Evolutionary conservation across 2,329 filamentous ascomycete species (phyloP).

Genomic region (Trichophyton rubrum): DNA sequence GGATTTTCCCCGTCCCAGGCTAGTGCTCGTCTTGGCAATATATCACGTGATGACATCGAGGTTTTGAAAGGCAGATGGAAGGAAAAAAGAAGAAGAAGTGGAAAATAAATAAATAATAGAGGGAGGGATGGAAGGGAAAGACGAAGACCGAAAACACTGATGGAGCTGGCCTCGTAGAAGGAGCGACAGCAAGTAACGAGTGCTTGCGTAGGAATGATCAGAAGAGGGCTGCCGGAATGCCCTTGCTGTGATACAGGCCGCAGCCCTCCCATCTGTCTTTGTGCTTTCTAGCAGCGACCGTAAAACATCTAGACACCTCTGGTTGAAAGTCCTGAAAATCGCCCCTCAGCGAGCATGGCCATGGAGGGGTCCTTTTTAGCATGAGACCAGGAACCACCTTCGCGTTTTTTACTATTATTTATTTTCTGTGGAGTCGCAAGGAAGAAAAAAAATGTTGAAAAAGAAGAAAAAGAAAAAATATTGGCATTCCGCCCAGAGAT

Average conservation of each 20-base stretch:
- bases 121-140: no score
- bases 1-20: slow-evolving; percentile 28
- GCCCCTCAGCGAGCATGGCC: background rate
- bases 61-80: background rate
- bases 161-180: background rate
- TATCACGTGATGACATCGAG: slow-evolving; percentile 27
- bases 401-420: background rate
- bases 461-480: background rate
- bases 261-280: background rate
- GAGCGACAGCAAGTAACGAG: background rate
- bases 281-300: background rate
- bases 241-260: background rate
- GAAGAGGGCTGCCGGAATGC: background rate
- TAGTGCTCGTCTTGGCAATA: slow-evolving; percentile 19
- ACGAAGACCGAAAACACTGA: background rate
- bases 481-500: background rate
- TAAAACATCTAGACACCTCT: background rate
- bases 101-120: background rate
- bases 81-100: background rate
- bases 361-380: background rate
- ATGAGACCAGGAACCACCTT: background rate
- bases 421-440: background rate
- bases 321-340: background rate
- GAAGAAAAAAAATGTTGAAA: background rate
- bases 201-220: background rate